Percentiles rank a stretch among this genome's conserved stretches.
phyloP scores from a whole-genome alignment of 1,284 basidiomycete species.

The Ustilago xerochloae region DNA sequence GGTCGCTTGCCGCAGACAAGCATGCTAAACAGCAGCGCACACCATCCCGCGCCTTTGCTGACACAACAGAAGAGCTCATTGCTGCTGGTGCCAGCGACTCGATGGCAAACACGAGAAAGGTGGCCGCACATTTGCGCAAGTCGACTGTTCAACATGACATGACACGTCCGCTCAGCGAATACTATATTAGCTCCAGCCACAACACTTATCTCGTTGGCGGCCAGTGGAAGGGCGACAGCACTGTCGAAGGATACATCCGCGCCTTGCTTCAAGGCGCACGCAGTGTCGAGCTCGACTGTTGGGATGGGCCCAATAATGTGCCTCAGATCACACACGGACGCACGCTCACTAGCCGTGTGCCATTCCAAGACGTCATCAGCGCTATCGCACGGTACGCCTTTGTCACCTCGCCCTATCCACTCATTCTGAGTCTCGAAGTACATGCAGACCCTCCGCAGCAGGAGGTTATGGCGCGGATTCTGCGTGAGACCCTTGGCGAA shows the following conservation, averaged over 20 bases:
- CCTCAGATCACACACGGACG: constrained; percentile 82
- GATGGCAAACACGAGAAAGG: constrained; percentile 30
- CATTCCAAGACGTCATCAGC: constrained; percentile 83
- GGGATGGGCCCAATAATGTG: constrained; percentile 78
- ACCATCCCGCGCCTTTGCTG: constrained; percentile 39
- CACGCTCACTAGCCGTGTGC: constrained; percentile 87
- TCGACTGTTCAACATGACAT: constrained; percentile 69
- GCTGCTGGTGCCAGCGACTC: constrained; percentile 40
- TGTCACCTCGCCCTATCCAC: constrained; percentile 88
- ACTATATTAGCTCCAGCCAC: constrained; percentile 92
- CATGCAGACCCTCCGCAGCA: constrained; percentile 88
- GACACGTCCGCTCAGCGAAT: constrained; percentile 85
- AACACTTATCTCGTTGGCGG: constrained; percentile 97
- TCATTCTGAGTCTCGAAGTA: constrained; percentile 94
- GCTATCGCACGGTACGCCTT: constrained; percentile 94
- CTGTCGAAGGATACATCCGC: constrained; percentile 94
- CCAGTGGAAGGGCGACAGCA: constrained; percentile 91
- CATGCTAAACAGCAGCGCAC: constrained; percentile 18
- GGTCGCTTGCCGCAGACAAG: background rate
- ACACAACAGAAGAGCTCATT: constrained; percentile 42
- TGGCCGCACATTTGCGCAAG: constrained; percentile 41
- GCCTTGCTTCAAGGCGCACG: constrained; percentile 90
- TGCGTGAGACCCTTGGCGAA: constrained; percentile 82
- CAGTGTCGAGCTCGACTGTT: constrained; percentile 87
- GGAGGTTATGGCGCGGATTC: constrained; percentile 81